These are phyloP conservation scores for Coniophora puteana DNA, from an alignment of 1,284 basidiomycete species.

Conservation along the genomic window DNA sequence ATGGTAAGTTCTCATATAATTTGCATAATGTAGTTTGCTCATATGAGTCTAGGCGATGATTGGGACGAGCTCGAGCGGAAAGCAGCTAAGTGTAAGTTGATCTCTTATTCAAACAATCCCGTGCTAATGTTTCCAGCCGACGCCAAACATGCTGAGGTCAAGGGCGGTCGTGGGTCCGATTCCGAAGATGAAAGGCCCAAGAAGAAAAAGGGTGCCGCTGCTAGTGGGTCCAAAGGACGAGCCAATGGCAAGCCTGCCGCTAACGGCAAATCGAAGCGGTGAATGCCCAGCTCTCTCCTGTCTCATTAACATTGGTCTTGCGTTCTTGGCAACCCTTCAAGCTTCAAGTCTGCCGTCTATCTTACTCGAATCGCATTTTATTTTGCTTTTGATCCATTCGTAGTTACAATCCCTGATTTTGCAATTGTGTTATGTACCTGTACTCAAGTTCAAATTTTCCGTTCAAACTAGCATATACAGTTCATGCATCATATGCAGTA, in stretches of 20 bases:
- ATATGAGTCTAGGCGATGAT: conserved; percentile 62
- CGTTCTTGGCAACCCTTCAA: no score
- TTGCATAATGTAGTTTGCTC: conserved; percentile 6
- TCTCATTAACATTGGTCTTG: conserved; percentile 4
- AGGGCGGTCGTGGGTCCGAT: conserved; percentile 45
- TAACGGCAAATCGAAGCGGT: conserved; percentile 41
- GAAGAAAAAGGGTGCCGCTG: conserved; percentile 51
- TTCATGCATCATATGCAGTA: no score
- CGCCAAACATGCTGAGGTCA: conserved; percentile 55
- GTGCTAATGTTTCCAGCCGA: conserved; percentile 47
- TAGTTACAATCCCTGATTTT: conserved; percentile 8
- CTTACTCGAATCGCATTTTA: conserved; percentile 7
- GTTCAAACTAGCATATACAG: no score
- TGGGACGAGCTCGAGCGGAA: conserved; percentile 96
- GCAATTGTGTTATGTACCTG: no score
- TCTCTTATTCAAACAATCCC: conserved; percentile 1
- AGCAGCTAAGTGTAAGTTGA: conserved; percentile 72
- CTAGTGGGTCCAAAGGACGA: no score
- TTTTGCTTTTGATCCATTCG: conserved; percentile 3
- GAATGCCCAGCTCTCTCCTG: conserved; percentile 10
- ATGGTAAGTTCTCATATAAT: conserved; percentile 40
- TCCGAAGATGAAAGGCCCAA: conserved; percentile 65
- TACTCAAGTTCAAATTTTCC: conserved; percentile 5
- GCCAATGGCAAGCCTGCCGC: conserved; percentile 30
- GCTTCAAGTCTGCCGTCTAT: neutral